phyloP scores from a whole-genome alignment of 169 alveolate species.

The Cryptosporidium sp. region DNA sequence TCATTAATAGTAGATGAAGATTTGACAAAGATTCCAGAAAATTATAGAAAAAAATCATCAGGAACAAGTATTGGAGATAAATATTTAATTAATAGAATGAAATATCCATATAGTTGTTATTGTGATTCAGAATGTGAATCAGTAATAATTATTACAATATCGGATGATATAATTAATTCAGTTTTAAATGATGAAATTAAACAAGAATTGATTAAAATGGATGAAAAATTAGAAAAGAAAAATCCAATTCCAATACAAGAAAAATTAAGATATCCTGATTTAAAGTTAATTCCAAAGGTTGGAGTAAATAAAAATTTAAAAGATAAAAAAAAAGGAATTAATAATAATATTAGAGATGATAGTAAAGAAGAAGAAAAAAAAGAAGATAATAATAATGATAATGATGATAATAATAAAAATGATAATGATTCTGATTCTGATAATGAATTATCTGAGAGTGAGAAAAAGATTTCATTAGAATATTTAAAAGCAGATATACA shows the following conservation, averaged over 20 bases:
- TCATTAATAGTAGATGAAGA: slow-evolving; percentile 51
- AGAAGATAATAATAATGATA: not conserved
- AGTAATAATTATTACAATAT: slow-evolving; percentile 27
- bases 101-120: slow-evolving; percentile 57
- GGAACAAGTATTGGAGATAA: slow-evolving; percentile 66
- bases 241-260: slow-evolving; percentile 41
- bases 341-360: not conserved
- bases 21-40: slow-evolving; percentile 16
- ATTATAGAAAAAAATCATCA: slow-evolving; percentile 14
- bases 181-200: slow-evolving; percentile 46
- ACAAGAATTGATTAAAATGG: slow-evolving; percentile 2
- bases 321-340: not conserved
- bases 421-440: not conserved
- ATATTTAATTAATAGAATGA: slow-evolving; percentile 27
- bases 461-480: slow-evolving; percentile 14
- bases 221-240: slow-evolving; percentile 25
- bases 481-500: slow-evolving; percentile 53
- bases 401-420: not conserved
- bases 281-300: slow-evolving; percentile 17
- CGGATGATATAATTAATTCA: not conserved
- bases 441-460: slow-evolving; percentile 8
- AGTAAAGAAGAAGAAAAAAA: not conserved
- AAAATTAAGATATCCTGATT: slow-evolving; percentile 37
- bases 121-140: slow-evolving; percentile 36
- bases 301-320: not conserved